phyloP scores from a whole-genome alignment of 108 stramenopile genomes.

The Pseudonitzschia delicatissima region DNA sequence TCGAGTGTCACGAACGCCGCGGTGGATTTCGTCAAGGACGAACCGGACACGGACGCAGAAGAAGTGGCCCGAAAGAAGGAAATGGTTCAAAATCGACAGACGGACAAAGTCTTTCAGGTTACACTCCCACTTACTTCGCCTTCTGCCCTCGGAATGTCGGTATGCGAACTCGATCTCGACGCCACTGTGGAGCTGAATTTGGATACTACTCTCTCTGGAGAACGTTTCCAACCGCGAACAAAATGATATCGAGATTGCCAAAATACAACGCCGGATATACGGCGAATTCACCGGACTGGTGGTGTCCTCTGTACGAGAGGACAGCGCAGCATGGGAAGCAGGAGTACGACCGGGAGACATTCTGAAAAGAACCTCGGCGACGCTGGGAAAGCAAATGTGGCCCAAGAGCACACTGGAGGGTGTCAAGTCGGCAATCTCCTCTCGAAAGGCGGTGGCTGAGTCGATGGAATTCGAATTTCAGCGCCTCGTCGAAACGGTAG shows the following conservation, averaged over 20 bases:
- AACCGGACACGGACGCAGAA: conserved; percentile 43
- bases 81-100: conserved; percentile 38
- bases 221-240: conserved; percentile 13
- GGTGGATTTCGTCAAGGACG: conserved; percentile 24
- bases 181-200: conserved; percentile 46
- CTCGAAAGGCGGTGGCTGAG: conserved; percentile 47
- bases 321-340: conserved; percentile 58
- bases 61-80: conserved; percentile 33
- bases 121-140: conserved; percentile 41
- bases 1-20: conserved; percentile 26
- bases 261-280: conserved; percentile 37
- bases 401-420: conserved; percentile 81
- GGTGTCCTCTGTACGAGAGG: conserved; percentile 54
- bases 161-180: conserved; percentile 46
- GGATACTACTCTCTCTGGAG: conserved; percentile 54
- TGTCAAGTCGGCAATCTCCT: conserved; percentile 66
- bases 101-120: conserved; percentile 34
- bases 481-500: conserved; percentile 27
- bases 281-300: conserved; percentile 53
- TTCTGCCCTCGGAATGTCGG: conserved; percentile 41
- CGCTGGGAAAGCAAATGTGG: conserved; percentile 71
- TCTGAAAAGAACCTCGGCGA: conserved; percentile 61
- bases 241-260: conserved; percentile 10
- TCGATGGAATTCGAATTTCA: conserved; percentile 53
- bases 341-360: conserved; percentile 76